Conservation (phyloP, 2,329 filamentous ascomycete species). For the Aspergillus thermomutatus region DNA sequence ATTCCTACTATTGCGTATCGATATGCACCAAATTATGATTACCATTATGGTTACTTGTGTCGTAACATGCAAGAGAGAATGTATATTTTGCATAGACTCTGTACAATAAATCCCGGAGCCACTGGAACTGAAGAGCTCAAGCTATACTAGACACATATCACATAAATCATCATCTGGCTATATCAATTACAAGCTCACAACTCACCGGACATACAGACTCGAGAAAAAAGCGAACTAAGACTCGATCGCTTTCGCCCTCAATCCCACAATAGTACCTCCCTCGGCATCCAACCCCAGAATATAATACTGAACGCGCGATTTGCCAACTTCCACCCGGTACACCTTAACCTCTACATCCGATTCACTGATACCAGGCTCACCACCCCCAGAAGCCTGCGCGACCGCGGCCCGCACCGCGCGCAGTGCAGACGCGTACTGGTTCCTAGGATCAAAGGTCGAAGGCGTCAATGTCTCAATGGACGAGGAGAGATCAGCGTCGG, state of each 20-base stretch:
- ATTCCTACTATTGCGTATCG: too few species aligned
- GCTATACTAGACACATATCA: neutral
- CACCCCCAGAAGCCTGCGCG: slow-evolving; percentile 22
- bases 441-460: slow-evolving; percentile 68
- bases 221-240: slow-evolving; percentile 42
- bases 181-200: neutral
- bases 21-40: neutral
- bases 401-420: slow-evolving; percentile 53
- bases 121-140: neutral
- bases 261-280: slow-evolving; percentile 65
- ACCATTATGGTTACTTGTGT: neutral
- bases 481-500: slow-evolving; percentile 24
- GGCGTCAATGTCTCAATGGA: slow-evolving; percentile 62
- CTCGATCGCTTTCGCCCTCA: slow-evolving; percentile 76
- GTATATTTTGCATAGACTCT: neutral
- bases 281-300: slow-evolving; percentile 63
- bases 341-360: slow-evolving; percentile 63
- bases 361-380: slow-evolving; percentile 43
- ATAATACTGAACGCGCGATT: slow-evolving; percentile 73
- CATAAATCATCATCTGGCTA: neutral
- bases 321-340: slow-evolving; percentile 64
- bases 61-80: neutral
- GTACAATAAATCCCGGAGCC: neutral
- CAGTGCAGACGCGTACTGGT: slow-evolving; percentile 57
- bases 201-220: neutral